A percentile compares a stretch with the other conserved stretches of the same genome.
These are phyloP conservation scores for Ephemerocybe angulata DNA, from an alignment of 768 basidiomycete species.

Conservation along the genomic window DNA sequence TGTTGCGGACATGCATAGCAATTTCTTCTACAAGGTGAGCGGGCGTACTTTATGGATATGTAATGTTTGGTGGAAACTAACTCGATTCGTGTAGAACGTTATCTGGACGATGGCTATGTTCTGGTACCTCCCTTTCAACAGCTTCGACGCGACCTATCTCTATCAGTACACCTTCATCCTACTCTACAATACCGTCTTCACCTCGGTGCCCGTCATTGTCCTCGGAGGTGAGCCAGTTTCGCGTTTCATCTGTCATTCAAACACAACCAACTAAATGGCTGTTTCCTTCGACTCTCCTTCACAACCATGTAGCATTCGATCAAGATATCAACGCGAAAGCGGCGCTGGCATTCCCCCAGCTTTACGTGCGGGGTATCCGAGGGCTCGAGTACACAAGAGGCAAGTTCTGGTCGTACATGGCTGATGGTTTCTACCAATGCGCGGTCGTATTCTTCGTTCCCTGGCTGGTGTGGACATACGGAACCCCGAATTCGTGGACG, in stretches of 20 bases:
- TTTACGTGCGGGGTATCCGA: slow-evolving; percentile 93
- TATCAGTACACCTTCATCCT: slow-evolving; percentile 94
- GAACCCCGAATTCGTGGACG: slow-evolving; percentile 66
- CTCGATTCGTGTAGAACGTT: slow-evolving; percentile 55
- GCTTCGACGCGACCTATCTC: slow-evolving; percentile 92
- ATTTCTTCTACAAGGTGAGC: slow-evolving; percentile 95
- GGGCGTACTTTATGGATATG: neutral
- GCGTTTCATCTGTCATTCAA: neutral
- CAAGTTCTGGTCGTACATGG: slow-evolving; percentile 95
- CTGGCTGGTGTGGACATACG: slow-evolving; percentile 67
- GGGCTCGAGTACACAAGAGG: slow-evolving; percentile 88
- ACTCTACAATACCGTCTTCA: slow-evolving; percentile 89
- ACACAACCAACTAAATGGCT: slow-evolving; percentile 1
- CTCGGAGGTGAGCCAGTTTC: slow-evolving; percentile 64
- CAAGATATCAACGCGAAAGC: slow-evolving; percentile 91
- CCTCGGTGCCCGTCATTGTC: slow-evolving; percentile 86
- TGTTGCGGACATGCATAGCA: slow-evolving; percentile 93
- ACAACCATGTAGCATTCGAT: slow-evolving; percentile 82
- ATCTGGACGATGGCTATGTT: slow-evolving; percentile 93
- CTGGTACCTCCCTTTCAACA: slow-evolving; percentile 90
- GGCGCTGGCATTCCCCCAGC: slow-evolving; percentile 87
- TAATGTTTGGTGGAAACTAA: neutral
- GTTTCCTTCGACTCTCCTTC: slow-evolving; percentile 9
- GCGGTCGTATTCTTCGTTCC: slow-evolving; percentile 84
- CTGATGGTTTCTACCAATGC: slow-evolving; percentile 93